Percentiles rank a stretch among this genome's conserved stretches.
Evolutionary conservation across 2,329 filamentous ascomycete genomes (phyloP).

Genomic region (Ilyonectria robusta): DNA sequence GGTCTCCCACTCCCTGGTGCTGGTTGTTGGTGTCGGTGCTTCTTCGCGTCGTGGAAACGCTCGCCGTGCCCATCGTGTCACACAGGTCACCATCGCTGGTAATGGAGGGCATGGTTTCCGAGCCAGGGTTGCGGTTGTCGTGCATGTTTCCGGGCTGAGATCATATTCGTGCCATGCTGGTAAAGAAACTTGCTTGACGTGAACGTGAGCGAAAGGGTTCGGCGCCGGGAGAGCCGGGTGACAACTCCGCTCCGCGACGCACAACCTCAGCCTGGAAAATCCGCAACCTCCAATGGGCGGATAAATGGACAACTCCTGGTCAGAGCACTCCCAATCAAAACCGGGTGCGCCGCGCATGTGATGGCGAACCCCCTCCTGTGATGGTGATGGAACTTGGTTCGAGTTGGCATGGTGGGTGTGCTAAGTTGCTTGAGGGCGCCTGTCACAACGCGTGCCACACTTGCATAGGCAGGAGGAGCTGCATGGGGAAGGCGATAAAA

Average conservation of each 20-base stretch:
- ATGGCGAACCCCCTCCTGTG: slow-evolving; percentile 15
- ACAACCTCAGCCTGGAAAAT: slow-evolving; percentile 24
- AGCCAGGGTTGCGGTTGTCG: slow-evolving; percentile 2
- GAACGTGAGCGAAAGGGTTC: neutral
- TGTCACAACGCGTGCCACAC: slow-evolving; percentile 43
- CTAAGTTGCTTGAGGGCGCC: slow-evolving; percentile 27
- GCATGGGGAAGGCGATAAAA: slow-evolving; percentile 37
- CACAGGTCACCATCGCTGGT: slow-evolving; percentile 2
- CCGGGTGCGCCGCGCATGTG: slow-evolving; percentile 21
- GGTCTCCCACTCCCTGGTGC: slow-evolving; percentile 9
- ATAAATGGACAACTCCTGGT: slow-evolving; percentile 24
- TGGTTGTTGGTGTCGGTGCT: slow-evolving; percentile 1
- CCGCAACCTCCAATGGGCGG: slow-evolving; percentile 23
- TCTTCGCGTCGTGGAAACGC: slow-evolving; percentile 5
- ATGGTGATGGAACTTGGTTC: slow-evolving; percentile 35
- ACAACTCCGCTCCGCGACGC: slow-evolving; percentile 22
- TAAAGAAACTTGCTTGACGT: slow-evolving; percentile 5
- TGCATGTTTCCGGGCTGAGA: slow-evolving; percentile 15
- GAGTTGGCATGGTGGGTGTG: slow-evolving; percentile 29
- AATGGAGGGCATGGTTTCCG: neutral
- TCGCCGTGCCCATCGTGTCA: slow-evolving; percentile 17
- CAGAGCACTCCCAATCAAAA: slow-evolving; percentile 22
- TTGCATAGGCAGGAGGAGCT: slow-evolving; percentile 37
- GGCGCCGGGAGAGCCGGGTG: slow-evolving; percentile 12
- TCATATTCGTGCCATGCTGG: slow-evolving; percentile 5